These are phyloP conservation scores for Botrytis fabae DNA, from an alignment of 2,329 filamentous ascomycete genomes.

Conservation along the genomic window DNA sequence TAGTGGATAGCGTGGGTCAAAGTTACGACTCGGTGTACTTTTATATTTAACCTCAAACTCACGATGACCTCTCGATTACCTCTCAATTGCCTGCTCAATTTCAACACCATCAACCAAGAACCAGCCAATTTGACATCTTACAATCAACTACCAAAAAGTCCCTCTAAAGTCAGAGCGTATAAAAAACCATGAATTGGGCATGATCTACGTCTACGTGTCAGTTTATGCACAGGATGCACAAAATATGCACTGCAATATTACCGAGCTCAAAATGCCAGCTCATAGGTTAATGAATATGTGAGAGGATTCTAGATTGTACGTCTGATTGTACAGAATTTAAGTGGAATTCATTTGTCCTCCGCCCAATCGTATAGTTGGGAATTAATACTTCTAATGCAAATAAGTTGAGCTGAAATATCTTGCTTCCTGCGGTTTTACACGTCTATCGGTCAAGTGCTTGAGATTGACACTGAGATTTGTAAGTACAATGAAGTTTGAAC, in stretches of 20 bases:
- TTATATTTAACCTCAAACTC: not conserved
- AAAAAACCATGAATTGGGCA: not conserved
- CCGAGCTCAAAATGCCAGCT: conserved; percentile 22
- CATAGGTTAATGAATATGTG: conserved; percentile 8
- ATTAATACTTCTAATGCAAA: not conserved
- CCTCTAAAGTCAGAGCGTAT: not conserved
- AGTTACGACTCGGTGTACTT: not conserved
- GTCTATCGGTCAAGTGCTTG: conserved; percentile 30
- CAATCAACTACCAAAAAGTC: not conserved
- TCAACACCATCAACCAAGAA: conserved; percentile 3
- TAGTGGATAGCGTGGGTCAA: conserved; percentile 17
- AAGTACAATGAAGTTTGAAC: not conserved
- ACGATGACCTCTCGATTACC: not conserved
- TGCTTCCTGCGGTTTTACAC: not conserved
- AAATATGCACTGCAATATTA: conserved; percentile 20
- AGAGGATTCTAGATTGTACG: conserved; percentile 17
- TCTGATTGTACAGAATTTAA: conserved; percentile 4
- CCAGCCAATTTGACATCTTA: not conserved
- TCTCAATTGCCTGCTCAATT: not conserved
- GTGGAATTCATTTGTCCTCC: not conserved
- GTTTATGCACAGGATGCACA: conserved; percentile 20
- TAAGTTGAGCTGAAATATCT: not conserved
- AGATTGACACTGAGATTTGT: conserved; percentile 29
- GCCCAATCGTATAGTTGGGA: not conserved
- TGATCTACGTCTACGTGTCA: conserved; percentile 22